Evolutionary conservation across 768 basidiomycete genomes (phyloP), one percentile per base, ranked within the genome.

Genomic region (Lentinus brumalis): DNA sequence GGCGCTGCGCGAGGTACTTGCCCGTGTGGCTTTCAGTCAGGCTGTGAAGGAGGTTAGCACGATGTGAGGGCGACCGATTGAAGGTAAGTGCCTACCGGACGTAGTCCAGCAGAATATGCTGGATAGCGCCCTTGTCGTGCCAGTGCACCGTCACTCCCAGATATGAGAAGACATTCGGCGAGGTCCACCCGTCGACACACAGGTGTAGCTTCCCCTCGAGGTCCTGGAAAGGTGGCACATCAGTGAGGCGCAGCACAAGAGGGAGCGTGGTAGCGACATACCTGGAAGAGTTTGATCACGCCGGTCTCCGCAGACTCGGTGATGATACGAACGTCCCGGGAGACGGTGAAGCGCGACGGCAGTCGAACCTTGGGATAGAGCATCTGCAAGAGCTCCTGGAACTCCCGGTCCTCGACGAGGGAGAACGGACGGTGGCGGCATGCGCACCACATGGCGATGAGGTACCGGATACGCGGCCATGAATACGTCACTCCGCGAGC

Each of bases 111-210:
- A 50, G 60, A 29, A 56, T 29, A 35, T 40, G 40, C 8, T 12
- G 12, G 39, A 59, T 55, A 14, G 67, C 41, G 14, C 66, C 69
- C 7, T 69, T 53, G 5, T 46, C 16, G 31, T 70, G 44, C 57
- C 64, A 69, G 49, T 66, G 61, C 10, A 67, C 59, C 8, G 70
- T 70, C 9, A 70, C 61, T 1, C 73, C 71, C 11, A 75, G 62
- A 50, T 71, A 73, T 2, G 67, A 65, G 18, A 67, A 55, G 11
- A 70, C 61, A 10, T 73, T 66, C n/a, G 46, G 46, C 2, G 46
- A 18, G 11, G 46, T 49, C 46, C 46, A 49, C 16, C 46, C 46
- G 12, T 75, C 72, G n/a, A 73, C 42, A 30, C 69, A 53, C 9
- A 73, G 50, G 55, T 73, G 71, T 18, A 75, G 12, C 35, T 65